phyloP scores from a whole-genome alignment of 106 monocot species.

The Cymbidium sinense region DNA sequence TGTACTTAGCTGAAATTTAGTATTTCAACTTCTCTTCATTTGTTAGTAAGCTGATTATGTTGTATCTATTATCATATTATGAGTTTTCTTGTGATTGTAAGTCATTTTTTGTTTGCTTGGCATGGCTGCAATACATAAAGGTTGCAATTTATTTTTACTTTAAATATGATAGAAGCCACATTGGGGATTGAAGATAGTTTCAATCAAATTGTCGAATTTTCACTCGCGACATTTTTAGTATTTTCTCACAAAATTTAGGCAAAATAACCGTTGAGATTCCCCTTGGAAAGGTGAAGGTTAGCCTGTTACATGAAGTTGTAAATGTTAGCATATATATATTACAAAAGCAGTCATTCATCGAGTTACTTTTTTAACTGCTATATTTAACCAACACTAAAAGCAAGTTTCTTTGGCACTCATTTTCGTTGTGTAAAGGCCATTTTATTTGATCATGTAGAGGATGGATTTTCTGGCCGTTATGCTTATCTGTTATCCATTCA shows the following conservation, averaged over 20 bases:
- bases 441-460: background rate
- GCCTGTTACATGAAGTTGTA: background rate
- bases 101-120: background rate
- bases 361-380: background rate
- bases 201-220: background rate
- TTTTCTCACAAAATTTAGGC: background rate
- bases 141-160: background rate
- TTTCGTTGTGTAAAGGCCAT: background rate
- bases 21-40: no score
- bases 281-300: background rate
- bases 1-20: no score
- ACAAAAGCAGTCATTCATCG: no score
- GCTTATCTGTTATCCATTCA: background rate
- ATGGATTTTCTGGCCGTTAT: no score
- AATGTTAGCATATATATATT: no score
- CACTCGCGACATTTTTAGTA: background rate
- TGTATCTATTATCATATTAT: background rate
- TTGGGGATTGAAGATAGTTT: background rate
- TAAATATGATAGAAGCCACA: no score
- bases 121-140: background rate
- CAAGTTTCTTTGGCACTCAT: background rate
- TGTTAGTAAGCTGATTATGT: background rate
- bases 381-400: background rate
- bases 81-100: background rate
- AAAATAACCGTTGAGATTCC: background rate